Evolutionary conservation across 129 eudicot genomes (phyloP), one percentile per base, ranked within the genome.

Genomic region (Lonicera japonica): DNA sequence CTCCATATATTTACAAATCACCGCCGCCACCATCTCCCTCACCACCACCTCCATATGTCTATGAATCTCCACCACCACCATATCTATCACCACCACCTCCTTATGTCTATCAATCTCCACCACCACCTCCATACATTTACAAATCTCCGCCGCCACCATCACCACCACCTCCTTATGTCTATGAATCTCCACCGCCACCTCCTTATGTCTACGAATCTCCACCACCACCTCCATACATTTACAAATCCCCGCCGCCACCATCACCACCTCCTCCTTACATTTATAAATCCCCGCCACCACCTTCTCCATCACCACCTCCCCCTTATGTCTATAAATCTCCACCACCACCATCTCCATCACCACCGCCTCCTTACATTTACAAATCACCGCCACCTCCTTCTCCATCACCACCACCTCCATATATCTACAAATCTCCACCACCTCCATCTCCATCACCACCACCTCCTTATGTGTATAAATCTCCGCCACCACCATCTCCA

Each of bases 11-110:
- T 0, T 57, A 57, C 21, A 25, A 57, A 0, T 57, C 62, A 3
- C 62, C 62, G 14, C 62, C 62, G 14, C 62, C 62, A 13, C 62
- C 62, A 57, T 57, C 62, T 4, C 62, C 46, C 1, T 57, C 64
- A 8, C 64, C 62, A 0, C 62, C 62, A 0, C 62, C 62, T 11
- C 62, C 62, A 5, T 57, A 57, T 0, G 8, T 57, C 0, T 57
- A 57, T 12, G 24, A 57, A 0, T 57, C 64, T 0, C 48, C 62
- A 16, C 64, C 64, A 8, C 62, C 62, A 15, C 62, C 62, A 13
- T 29, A 41, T 0, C 43, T 41, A 0, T 21, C 64, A 8, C 64
- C 64, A 8, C 29, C 64, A 0, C 47, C 51, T 0, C 64, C 51
- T 24, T 58, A 58, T 13, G 22, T 58, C 4, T 58, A 58, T 13